Conservation (phyloP, 1,139 yeast genomes). For the Nakaseomyces glabratus region DNA sequence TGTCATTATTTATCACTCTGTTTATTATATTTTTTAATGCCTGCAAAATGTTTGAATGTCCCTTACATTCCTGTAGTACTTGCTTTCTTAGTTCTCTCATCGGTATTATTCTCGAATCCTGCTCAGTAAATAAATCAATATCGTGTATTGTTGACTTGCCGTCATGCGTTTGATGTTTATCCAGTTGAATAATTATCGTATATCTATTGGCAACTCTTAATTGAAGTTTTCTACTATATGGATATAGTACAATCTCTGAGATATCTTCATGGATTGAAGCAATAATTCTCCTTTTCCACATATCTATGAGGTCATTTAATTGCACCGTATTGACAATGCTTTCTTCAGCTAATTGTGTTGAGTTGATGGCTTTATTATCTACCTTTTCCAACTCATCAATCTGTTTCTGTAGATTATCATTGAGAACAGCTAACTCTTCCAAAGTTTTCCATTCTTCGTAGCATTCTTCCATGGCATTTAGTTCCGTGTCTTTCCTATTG, state of each 20-base stretch:
- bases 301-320: conserved; percentile 7
- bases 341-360: background rate
- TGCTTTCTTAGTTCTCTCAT: conserved; percentile 3
- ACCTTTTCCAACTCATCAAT: conserved; percentile 5
- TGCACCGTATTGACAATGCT: background rate
- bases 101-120: conserved; percentile 6
- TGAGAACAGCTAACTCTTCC: conserved; percentile 1
- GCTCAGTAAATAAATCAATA: conserved; percentile 8
- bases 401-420: conserved; percentile 1
- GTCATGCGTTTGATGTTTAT: conserved; percentile 1
- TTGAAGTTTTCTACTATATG: conserved; percentile 20
- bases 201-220: conserved; percentile 12
- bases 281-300: conserved; percentile 13
- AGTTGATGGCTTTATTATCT: conserved; percentile 5
- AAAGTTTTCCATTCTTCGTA: conserved; percentile 11
- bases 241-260: conserved; percentile 18
- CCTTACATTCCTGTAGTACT: conserved; percentile 8
- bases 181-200: conserved; percentile 10
- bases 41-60: conserved; percentile 3
- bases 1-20: too few species aligned
- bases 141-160: conserved; percentile 8
- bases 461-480: conserved; percentile 5
- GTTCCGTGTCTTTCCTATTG: conserved; percentile 4
- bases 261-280: conserved; percentile 8
- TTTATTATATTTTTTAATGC: conserved; percentile 38